A percentile compares a stretch with the other conserved stretches of the same genome.
These are phyloP conservation scores for Globisporangium solare DNA, from an alignment of 352 stramenopile species.

Conservation along the genomic window DNA sequence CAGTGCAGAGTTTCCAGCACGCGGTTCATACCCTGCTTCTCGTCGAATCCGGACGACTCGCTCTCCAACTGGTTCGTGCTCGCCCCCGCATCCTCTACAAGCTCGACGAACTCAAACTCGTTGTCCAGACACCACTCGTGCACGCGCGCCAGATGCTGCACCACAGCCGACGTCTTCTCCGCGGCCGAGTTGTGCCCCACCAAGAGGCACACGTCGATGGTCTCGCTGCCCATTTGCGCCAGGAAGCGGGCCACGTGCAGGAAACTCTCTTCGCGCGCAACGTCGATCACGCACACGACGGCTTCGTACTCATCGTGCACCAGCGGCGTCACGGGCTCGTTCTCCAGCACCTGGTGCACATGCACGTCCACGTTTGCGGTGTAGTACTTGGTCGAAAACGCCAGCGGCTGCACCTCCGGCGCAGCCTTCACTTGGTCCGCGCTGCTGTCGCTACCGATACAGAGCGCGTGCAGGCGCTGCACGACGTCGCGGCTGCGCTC, in stretches of 20 bases:
- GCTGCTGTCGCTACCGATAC: conserved; percentile 19
- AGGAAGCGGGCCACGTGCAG: conserved; percentile 34
- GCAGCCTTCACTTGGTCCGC: not conserved
- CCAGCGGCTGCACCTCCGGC: conserved; percentile 21
- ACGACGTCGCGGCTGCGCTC: conserved; percentile 19
- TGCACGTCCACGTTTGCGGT: conserved; percentile 49
- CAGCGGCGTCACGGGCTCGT: conserved; percentile 28
- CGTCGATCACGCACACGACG: conserved; percentile 51
- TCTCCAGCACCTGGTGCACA: conserved; percentile 35
- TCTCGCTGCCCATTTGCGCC: conserved; percentile 39
- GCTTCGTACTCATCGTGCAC: conserved; percentile 54
- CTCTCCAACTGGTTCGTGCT: conserved; percentile 12
- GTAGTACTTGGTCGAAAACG: conserved; percentile 71
- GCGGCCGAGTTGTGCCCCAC: conserved; percentile 21
- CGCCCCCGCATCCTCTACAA: conserved; percentile 9
- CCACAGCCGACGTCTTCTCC: conserved; percentile 13
- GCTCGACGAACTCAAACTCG: conserved; percentile 54
- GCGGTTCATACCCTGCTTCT: conserved; percentile 57
- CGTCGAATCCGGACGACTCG: conserved; percentile 10
- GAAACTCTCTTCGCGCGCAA: conserved; percentile 32
- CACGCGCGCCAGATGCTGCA: conserved; percentile 26
- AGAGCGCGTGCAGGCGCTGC: conserved; percentile 26
- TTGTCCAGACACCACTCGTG: conserved; percentile 55
- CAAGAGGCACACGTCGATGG: conserved; percentile 63
- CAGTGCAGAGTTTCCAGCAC: conserved; percentile 73